Evolutionary conservation across 1,284 basidiomycete species (phyloP).

Genomic region (Heterobasidion parviporum): DNA sequence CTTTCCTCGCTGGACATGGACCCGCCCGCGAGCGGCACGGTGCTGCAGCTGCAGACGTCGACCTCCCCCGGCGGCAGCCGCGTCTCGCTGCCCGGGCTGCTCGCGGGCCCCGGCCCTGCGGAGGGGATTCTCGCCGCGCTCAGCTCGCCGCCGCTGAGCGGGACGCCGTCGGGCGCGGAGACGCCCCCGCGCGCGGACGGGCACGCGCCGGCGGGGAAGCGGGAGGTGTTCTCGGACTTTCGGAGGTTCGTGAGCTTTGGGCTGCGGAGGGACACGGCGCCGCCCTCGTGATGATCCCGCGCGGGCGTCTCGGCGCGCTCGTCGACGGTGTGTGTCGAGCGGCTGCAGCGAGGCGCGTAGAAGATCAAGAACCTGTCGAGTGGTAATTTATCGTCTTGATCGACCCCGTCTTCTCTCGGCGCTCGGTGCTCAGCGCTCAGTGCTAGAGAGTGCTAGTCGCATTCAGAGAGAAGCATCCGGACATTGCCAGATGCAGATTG

Average conservation of each 20-base stretch:
- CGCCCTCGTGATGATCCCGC: slow-evolving; percentile 19
- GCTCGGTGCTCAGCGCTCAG: too few relatives aligned
- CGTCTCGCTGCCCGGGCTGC: slow-evolving; percentile 36
- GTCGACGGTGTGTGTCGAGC: too few relatives aligned
- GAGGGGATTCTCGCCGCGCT: slow-evolving; percentile 53
- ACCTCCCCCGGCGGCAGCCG: slow-evolving; percentile 54
- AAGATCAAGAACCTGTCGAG: too few relatives aligned
- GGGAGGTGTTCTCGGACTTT: slow-evolving; percentile 81
- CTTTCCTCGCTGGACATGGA: slow-evolving; percentile 93
- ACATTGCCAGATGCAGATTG: too few relatives aligned
- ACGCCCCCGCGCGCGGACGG: slow-evolving; percentile 30
- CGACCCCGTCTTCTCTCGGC: too few relatives aligned
- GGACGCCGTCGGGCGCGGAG: slow-evolving; percentile 25
- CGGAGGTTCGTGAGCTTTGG: slow-evolving; percentile 82
- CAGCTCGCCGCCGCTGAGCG: slow-evolving; percentile 48
- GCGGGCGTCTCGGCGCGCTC: too few relatives aligned
- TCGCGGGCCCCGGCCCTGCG: slow-evolving; percentile 22
- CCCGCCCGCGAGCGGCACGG: slow-evolving; percentile 34
- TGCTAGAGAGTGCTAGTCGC: too few relatives aligned
- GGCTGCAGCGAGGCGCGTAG: too few relatives aligned
- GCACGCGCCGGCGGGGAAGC: slow-evolving; percentile 34
- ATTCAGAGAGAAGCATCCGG: too few relatives aligned
- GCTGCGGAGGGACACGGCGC: slow-evolving; percentile 56
- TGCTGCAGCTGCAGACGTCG: slow-evolving; percentile 32
- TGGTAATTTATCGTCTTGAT: too few relatives aligned